phyloP scores from a whole-genome alignment of 768 basidiomycete genomes.

The Pluteus cervinus region DNA sequence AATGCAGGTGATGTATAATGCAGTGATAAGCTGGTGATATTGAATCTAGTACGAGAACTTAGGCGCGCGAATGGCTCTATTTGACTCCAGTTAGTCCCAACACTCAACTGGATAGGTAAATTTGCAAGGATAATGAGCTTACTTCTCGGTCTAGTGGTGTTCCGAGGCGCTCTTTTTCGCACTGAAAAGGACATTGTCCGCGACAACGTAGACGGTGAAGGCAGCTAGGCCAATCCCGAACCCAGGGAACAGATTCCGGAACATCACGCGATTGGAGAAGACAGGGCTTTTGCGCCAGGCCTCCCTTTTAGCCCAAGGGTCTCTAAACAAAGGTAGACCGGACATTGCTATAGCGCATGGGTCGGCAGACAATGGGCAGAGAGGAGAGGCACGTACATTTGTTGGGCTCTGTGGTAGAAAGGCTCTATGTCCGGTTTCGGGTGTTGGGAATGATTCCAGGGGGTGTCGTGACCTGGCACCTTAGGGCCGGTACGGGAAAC shows the following conservation, averaged over 20 bases:
- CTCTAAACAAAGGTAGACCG: slow-evolving; percentile 72
- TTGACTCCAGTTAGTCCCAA: too few species aligned
- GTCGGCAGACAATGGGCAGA: slow-evolving; percentile 8
- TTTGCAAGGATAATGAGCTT: background rate
- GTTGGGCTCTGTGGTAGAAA: slow-evolving; percentile 6
- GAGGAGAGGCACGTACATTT: slow-evolving; percentile 3
- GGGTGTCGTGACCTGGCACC: slow-evolving; percentile 26
- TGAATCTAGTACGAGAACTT: too few species aligned
- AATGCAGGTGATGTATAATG: too few species aligned
- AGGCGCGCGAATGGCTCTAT: too few species aligned
- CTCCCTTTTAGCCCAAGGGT: slow-evolving; percentile 92
- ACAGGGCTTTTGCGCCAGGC: slow-evolving; percentile 91
- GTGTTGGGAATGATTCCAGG: slow-evolving; percentile 6
- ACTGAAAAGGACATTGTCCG: slow-evolving; percentile 63
- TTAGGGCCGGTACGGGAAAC: slow-evolving; percentile 57
- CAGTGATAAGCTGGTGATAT: too few species aligned
- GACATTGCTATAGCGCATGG: slow-evolving; percentile 37
- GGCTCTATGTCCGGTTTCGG: too few species aligned
- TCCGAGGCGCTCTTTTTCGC: slow-evolving; percentile 14
- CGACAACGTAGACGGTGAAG: slow-evolving; percentile 87
- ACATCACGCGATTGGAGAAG: slow-evolving; percentile 82
- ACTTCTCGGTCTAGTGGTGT: slow-evolving; percentile 13
- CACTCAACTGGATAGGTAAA: background rate
- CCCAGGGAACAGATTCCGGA: slow-evolving; percentile 88
- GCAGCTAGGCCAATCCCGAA: slow-evolving; percentile 90